phyloP scores from a whole-genome alignment of 176 grass and related monocot species.

The Alopecurus myosuroides region DNA sequence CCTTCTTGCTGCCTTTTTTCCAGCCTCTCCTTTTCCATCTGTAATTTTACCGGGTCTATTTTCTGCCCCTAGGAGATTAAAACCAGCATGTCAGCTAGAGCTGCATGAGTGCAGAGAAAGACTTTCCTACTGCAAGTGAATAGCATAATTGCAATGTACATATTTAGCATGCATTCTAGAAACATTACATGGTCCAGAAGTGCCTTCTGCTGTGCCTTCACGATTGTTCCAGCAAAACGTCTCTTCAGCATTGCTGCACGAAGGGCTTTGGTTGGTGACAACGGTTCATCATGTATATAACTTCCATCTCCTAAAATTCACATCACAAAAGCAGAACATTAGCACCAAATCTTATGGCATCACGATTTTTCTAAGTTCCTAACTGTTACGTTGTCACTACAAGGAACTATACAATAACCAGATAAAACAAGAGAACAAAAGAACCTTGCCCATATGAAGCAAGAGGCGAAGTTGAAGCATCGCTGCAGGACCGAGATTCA shows the following conservation, averaged over 20 bases:
- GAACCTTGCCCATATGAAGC: constrained; percentile 43
- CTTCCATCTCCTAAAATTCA: constrained; percentile 35
- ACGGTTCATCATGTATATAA: constrained; percentile 45
- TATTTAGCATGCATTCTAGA: background rate
- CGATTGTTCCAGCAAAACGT: constrained; percentile 83
- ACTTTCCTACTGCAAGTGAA: constrained; percentile 2
- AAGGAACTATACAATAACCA: background rate
- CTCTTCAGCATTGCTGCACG: constrained; percentile 73
- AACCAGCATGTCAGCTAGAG: constrained; percentile 18
- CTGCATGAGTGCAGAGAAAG: background rate
- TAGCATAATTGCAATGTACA: constrained; percentile 10
- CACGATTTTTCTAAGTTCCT: background rate
- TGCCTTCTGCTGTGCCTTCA: constrained; percentile 72
- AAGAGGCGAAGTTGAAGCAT: constrained; percentile 37
- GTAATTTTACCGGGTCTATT: constrained; percentile 63
- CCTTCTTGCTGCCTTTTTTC: constrained; percentile 84
- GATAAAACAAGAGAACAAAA: constrained; percentile 4
- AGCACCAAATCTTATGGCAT: background rate
- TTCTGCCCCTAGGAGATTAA: constrained; percentile 49
- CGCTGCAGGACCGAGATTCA: constrained; percentile 13
- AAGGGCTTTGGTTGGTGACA: constrained; percentile 80
- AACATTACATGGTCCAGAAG: constrained; percentile 74
- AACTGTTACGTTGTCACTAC: constrained; percentile 1
- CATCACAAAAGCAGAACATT: constrained; percentile 15
- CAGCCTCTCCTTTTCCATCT: constrained; percentile 69